Conservation (phyloP, 2,329 filamentous ascomycete species). For the Clonostachys rosea region DNA sequence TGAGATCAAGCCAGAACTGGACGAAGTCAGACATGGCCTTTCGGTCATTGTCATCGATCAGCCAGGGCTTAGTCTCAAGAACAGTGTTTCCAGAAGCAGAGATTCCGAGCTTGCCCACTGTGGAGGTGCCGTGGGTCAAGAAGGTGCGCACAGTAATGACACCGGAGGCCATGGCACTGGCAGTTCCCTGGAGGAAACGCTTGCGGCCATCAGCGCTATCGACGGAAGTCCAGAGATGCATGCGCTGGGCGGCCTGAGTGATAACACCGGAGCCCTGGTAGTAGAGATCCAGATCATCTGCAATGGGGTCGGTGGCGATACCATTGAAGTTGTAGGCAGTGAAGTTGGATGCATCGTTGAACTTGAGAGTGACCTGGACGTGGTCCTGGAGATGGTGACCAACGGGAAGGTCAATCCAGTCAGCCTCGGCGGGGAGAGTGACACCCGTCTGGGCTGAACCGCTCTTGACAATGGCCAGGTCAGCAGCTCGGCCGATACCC, state of each 20-base stretch:
- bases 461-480: conserved; percentile 39
- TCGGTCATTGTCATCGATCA: conserved; percentile 21
- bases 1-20: conserved; percentile 13
- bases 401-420: conserved; percentile 54
- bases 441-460: conserved; percentile 34
- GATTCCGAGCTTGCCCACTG: conserved; percentile 36
- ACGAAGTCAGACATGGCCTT: conserved; percentile 17
- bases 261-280: conserved; percentile 29
- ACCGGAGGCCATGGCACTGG: conserved; percentile 32
- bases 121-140: conserved; percentile 45
- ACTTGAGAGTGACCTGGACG: conserved; percentile 8
- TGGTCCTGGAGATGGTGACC: conserved; percentile 48
- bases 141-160: conserved; percentile 42
- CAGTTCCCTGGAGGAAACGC: conserved; percentile 36
- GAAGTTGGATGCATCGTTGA: conserved; percentile 12
- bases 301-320: conserved; percentile 17
- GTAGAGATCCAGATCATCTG: conserved; percentile 21
- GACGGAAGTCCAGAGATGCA: conserved; percentile 40
- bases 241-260: conserved; percentile 37
- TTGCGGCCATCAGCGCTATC: conserved; percentile 30
- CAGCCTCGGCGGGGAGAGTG: conserved; percentile 39
- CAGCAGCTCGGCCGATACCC: conserved; percentile 59
- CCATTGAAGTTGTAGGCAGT: conserved; percentile 17
- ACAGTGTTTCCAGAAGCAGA: conserved; percentile 31
- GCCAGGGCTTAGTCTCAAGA: conserved; percentile 27